These are phyloP conservation scores for Dendrobium chrysotoxum DNA, from an alignment of 106 monocot species.

Conservation along the genomic window DNA sequence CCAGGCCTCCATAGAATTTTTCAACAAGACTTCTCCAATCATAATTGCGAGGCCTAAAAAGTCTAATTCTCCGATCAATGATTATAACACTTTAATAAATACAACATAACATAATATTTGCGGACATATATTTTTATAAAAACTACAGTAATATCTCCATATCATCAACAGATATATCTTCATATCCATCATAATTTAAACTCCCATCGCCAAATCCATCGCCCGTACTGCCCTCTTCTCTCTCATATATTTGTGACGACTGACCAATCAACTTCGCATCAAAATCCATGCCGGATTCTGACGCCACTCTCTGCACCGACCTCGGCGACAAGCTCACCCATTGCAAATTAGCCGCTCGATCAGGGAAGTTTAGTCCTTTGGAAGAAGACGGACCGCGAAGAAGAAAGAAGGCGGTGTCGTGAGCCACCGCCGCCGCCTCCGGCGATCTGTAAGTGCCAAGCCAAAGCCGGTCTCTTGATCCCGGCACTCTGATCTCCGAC, in stretches of 20 bases:
- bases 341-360: neutral
- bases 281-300: conserved; percentile 11
- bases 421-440: conserved; percentile 13
- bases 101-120: no score
- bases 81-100: neutral
- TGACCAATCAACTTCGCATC: conserved; percentile 8
- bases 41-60: no score
- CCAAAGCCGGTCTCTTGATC: conserved; percentile 9
- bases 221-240: neutral
- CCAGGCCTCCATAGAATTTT: no score
- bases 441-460: conserved; percentile 9
- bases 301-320: conserved; percentile 13
- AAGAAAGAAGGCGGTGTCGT: conserved; percentile 12
- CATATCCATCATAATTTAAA: neutral
- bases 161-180: conserved; percentile 5
- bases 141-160: neutral
- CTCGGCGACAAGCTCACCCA: conserved; percentile 9
- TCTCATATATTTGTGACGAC: neutral
- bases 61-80: no score
- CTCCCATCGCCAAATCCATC: neutral
- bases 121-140: no score
- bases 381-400: conserved; percentile 7
- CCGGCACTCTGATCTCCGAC: conserved; percentile 11
- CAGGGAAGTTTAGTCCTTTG: conserved; percentile 2
- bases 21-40: no score